phyloP scores from a whole-genome alignment of 768 basidiomycete genomes.

The Lactarius indigo region DNA sequence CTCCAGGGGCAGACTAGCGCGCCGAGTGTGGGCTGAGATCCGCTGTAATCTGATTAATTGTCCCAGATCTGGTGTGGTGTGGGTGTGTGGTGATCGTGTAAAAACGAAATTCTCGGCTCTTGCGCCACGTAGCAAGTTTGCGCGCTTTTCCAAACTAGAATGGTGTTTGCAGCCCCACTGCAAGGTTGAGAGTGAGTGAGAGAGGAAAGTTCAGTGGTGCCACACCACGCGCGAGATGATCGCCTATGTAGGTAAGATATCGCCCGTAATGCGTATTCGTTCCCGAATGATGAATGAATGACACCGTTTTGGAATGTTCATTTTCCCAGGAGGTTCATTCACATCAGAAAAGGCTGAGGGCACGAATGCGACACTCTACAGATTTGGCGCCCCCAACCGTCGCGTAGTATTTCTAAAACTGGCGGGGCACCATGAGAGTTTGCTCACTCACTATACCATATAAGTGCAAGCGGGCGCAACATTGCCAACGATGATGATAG shows the following conservation, averaged over 20 bases:
- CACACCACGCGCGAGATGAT: neutral
- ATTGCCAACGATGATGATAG: neutral
- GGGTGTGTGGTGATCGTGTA: neutral
- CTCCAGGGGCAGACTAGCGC: neutral
- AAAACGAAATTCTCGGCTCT: neutral
- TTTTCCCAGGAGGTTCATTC: neutral
- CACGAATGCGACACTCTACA: neutral
- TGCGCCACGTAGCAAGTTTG: neutral
- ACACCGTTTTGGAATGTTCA: neutral
- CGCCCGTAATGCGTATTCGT: neutral
- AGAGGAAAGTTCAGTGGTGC: neutral
- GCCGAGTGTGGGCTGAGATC: neutral
- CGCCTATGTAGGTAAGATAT: neutral
- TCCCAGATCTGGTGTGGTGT: neutral
- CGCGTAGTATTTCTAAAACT: neutral
- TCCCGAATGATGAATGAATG: neutral
- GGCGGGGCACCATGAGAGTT: neutral
- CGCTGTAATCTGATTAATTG: neutral
- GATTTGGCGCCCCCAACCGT: neutral
- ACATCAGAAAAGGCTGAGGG: neutral
- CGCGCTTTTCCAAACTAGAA: neutral
- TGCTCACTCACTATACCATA: neutral
- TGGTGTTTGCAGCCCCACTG: neutral
- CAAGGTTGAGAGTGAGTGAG: neutral
- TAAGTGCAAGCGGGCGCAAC: conserved; percentile 2